Evolutionary conservation across 2,329 filamentous ascomycete genomes (phyloP).

Genomic region (Teratosphaeriaceae sp.): DNA sequence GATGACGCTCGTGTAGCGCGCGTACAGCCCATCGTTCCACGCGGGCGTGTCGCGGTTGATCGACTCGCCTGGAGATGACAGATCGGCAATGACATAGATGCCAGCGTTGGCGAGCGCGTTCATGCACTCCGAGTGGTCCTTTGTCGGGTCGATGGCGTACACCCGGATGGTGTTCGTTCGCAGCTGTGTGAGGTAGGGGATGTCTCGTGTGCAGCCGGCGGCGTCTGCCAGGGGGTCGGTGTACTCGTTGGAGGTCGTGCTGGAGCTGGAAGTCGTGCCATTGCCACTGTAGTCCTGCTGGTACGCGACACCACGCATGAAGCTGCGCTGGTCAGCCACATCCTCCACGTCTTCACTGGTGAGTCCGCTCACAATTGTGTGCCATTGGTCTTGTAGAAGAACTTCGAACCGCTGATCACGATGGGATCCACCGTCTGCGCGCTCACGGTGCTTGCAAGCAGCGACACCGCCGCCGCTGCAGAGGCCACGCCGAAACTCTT

Average conservation of each 20-base stretch:
- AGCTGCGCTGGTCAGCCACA: conserved; percentile 39
- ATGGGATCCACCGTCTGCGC: conserved; percentile 59
- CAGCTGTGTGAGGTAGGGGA: conserved; percentile 71
- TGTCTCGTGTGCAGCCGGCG: conserved; percentile 70
- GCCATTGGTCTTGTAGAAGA: conserved; percentile 81
- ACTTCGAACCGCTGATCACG: conserved; percentile 73
- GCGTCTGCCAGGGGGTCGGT: conserved; percentile 74
- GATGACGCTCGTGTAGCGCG: conserved; percentile 76
- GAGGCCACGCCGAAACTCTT: conserved; percentile 46
- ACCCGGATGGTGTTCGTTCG: conserved; percentile 91
- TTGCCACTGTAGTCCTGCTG: conserved; percentile 61
- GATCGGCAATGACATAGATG: conserved; percentile 92
- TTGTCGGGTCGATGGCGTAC: conserved; percentile 79
- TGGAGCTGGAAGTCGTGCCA: conserved; percentile 34
- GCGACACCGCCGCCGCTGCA: conserved; percentile 40
- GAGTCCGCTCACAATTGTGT: conserved; percentile 59
- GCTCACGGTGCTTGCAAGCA: conserved; percentile 34
- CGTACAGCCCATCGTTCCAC: conserved; percentile 74
- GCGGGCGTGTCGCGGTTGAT: conserved; percentile 74
- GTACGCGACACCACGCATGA: conserved; percentile 91
- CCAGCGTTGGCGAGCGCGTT: conserved; percentile 69
- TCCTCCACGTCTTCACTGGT: background rate
- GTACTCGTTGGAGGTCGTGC: conserved; percentile 49
- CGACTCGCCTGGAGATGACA: conserved; percentile 70
- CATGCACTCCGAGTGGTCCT: conserved; percentile 82